Base-by-base conservation (phyloP, 805 yeast genomes). In the Komagataella phaffii region DNA sequence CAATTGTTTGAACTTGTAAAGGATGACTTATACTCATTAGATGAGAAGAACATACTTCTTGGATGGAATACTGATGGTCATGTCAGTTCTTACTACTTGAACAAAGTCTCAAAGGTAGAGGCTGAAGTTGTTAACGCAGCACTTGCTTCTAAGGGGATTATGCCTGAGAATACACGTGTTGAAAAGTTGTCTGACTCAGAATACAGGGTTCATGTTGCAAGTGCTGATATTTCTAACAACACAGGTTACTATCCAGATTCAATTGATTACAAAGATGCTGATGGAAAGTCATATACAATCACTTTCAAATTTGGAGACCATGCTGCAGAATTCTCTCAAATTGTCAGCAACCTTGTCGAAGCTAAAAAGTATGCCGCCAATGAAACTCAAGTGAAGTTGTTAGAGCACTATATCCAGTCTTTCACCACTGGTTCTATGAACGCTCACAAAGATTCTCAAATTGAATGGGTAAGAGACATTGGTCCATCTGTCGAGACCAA, bases 31-130 rank as follows among this genome's bases (percentile, higher is more conserved):
- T 88, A 74, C 66, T 67, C 75, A 17, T 56, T 74, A 12, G 69
- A 72, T 55, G 72, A 69, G 17, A 76, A 77, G 40, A 68, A 69
- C 50, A 69, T 77, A 3, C 68, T 86, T 53, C 71, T 88, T 55
- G 96, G 96, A 1, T 85, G 86, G 75, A 85, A 90, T 3, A 82
- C 79, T 54, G 72, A 76, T 51, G 91, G 91, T 7, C 91, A 86
- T 57, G 76, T 80, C 46, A 79, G 91, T 2, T 78, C 82, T 46
- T 88, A 88, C 65, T 88, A 88, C 64, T 72, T 80, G 19, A 73
- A 77, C 45, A 65, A 72, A 19, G 72, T 77, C 50, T 69, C 85
- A 21, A 73, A 79, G 59, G 62, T 61, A 14, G 93, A 88, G 64
- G 79, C 82, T 56, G 84, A 80, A 55, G 73, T 79, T 1, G 73